A percentile compares a stretch with the other conserved stretches of the same genome.
Conservation (phyloP, 2,329 filamentous ascomycete species). For the Aspergillus jensenii region DNA sequence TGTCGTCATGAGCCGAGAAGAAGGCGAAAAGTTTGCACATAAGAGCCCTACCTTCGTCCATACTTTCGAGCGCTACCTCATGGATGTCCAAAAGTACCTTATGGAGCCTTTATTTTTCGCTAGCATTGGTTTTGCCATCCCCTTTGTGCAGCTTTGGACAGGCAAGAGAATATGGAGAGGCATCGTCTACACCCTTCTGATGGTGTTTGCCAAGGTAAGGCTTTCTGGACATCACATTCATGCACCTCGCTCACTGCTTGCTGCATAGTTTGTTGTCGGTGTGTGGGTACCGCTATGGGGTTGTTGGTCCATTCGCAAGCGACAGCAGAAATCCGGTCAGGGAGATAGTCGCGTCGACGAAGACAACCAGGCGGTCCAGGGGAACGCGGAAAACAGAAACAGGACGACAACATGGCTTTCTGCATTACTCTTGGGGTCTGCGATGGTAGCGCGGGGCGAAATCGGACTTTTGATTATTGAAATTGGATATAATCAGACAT, state of each 20-base stretch:
- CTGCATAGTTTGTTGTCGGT: conserved; percentile 27
- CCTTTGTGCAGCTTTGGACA: conserved; percentile 33
- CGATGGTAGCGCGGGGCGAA: conserved; percentile 35
- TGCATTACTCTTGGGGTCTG: conserved; percentile 28
- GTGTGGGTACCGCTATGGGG: conserved; percentile 28
- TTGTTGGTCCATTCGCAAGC: no score
- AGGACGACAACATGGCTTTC: conserved; percentile 18
- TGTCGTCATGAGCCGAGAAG: conserved; percentile 33
- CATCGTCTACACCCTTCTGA: conserved; percentile 29
- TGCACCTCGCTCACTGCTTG: background rate
- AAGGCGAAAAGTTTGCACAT: conserved; percentile 30
- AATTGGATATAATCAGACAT: conserved; percentile 32
- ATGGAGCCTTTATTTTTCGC: conserved; percentile 35
- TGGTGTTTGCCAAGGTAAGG: conserved; percentile 31
- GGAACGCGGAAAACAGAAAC: background rate
- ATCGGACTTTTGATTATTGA: conserved; percentile 36
- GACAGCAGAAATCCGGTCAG: background rate
- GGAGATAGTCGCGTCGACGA: background rate
- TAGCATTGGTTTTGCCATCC: conserved; percentile 34
- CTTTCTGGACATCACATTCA: no score
- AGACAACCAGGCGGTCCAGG: background rate
- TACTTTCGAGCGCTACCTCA: conserved; percentile 40
- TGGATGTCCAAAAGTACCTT: conserved; percentile 34
- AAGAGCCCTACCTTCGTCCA: conserved; percentile 41
- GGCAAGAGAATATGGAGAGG: conserved; percentile 33